Percentiles rank a stretch among this genome's conserved stretches.
Conservation (phyloP, 768 basidiomycete species). For the Trametes cinnabarina region DNA sequence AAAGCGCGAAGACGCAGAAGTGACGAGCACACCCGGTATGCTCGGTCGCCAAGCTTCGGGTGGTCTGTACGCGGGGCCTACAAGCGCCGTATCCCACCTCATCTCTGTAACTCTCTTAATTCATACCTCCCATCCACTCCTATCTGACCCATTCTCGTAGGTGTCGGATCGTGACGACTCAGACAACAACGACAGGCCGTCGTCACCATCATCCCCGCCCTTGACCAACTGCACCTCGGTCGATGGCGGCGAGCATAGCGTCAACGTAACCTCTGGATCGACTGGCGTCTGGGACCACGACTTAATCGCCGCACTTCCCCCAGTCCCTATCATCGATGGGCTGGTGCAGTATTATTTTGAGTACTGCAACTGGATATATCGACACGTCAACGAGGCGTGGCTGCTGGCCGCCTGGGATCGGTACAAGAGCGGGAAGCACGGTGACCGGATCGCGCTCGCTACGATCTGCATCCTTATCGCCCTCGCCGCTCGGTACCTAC, state of each 20-base stretch:
- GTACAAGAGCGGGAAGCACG: conserved; percentile 64
- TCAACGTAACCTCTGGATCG: conserved; percentile 14
- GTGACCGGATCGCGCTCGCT: conserved; percentile 68
- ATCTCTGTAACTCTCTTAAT: conserved; percentile 48
- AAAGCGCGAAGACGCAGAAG: conserved; percentile 5
- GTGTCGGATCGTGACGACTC: conserved; percentile 23
- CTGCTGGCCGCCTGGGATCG: conserved; percentile 68
- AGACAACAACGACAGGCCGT: conserved; percentile 17
- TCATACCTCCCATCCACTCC: conserved; percentile 41
- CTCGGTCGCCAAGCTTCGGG: conserved; percentile 62
- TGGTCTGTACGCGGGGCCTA: conserved; percentile 78
- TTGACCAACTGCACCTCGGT: conserved; percentile 27
- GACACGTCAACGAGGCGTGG: conserved; percentile 64
- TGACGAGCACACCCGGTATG: conserved; percentile 55
- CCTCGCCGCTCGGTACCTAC: conserved; percentile 70
- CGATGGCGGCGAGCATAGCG: conserved; percentile 42
- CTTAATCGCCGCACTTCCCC: conserved; percentile 63
- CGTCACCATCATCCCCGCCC: conserved; percentile 13
- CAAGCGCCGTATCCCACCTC: conserved; percentile 69
- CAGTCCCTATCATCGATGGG: conserved; percentile 65
- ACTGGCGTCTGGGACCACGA: conserved; percentile 64
- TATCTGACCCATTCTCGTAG: conserved; percentile 14
- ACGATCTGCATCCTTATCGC: conserved; percentile 77
- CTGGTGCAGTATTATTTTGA: conserved; percentile 79
- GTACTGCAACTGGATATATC: conserved; percentile 86